Evolutionary conservation across 768 basidiomycete genomes (phyloP).

Genomic region (Podaxis sp.): DNA sequence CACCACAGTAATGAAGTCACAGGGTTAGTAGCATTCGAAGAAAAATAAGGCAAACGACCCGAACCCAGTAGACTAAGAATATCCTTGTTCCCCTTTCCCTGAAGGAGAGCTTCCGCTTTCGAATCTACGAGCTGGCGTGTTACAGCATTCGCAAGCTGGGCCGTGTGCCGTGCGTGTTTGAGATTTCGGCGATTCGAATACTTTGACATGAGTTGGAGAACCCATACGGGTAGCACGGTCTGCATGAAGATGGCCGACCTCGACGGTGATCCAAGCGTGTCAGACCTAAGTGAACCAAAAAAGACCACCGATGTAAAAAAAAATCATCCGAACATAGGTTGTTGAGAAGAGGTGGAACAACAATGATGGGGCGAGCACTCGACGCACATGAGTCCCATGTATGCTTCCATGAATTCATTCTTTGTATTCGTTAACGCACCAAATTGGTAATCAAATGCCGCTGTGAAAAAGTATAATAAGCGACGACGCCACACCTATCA

Average conservation of each 20-base stretch:
- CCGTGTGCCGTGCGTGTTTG: slow-evolving; percentile 45
- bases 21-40: background rate
- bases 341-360: background rate
- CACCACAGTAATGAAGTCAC: background rate
- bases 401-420: slow-evolving; percentile 54
- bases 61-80: slow-evolving; percentile 56
- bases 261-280: slow-evolving; percentile 47
- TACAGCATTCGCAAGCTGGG: slow-evolving; percentile 40
- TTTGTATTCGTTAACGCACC: slow-evolving; percentile 47
- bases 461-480: slow-evolving; percentile 21
- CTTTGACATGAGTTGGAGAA: slow-evolving; percentile 44
- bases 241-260: slow-evolving; percentile 46
- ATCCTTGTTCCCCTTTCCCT: slow-evolving; percentile 50
- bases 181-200: slow-evolving; percentile 42
- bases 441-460: slow-evolving; percentile 57
- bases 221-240: slow-evolving; percentile 46
- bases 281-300: slow-evolving; percentile 32
- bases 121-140: slow-evolving; percentile 45
- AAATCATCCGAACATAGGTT: background rate
- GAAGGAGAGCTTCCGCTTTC: slow-evolving; percentile 45
- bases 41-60: slow-evolving; percentile 13
- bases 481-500: background rate
- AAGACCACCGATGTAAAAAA: background rate
- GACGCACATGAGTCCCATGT: slow-evolving; percentile 47
- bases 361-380: background rate